Percentiles rank a stretch among this genome's conserved stretches.
phyloP scores from a whole-genome alignment of 2,329 filamentous ascomycete species.

The Phaeosphaeriaceae sp. region DNA sequence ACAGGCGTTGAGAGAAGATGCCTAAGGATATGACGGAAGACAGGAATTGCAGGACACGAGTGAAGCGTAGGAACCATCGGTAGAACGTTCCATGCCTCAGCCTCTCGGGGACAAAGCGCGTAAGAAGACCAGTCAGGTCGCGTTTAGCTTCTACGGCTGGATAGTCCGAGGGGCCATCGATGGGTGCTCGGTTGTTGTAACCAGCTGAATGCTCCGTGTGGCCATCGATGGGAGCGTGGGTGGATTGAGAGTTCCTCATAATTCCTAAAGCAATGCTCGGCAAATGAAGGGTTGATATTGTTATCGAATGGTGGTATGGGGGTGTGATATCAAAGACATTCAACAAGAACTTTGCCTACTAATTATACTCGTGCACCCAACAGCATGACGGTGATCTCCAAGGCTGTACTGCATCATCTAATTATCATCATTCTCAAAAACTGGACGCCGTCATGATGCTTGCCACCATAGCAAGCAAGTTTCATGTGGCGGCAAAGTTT shows the following conservation, averaged over 20 bases:
- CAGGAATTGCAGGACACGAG: slow-evolving; percentile 54
- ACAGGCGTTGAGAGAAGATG: slow-evolving; percentile 52
- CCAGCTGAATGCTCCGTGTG: too few relatives aligned
- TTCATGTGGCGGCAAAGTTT: too few relatives aligned
- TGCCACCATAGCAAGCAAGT: too few relatives aligned
- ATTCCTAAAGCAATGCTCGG: background rate
- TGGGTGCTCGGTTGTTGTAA: background rate
- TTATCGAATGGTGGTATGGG: background rate
- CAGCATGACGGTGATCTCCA: too few relatives aligned
- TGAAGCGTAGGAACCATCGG: slow-evolving; percentile 43
- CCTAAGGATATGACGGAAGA: slow-evolving; percentile 53
- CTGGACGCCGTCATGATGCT: too few relatives aligned
- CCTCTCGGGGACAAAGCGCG: slow-evolving; percentile 36
- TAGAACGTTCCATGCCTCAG: slow-evolving; percentile 31
- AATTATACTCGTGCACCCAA: too few relatives aligned
- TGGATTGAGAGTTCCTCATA: slow-evolving; percentile 1
- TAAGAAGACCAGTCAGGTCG: slow-evolving; percentile 37
- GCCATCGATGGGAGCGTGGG: slow-evolving; percentile 5
- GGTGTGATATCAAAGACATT: background rate
- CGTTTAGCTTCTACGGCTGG: slow-evolving; percentile 18
- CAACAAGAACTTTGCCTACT: background rate
- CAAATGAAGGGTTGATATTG: background rate
- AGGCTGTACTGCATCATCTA: too few relatives aligned
- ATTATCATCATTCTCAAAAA: too few relatives aligned
- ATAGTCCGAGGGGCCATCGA: slow-evolving; percentile 21